These are phyloP conservation scores for Talaromyces nanjingensis DNA, from an alignment of 495 filamentous ascomycete species.

Conservation along the genomic window DNA sequence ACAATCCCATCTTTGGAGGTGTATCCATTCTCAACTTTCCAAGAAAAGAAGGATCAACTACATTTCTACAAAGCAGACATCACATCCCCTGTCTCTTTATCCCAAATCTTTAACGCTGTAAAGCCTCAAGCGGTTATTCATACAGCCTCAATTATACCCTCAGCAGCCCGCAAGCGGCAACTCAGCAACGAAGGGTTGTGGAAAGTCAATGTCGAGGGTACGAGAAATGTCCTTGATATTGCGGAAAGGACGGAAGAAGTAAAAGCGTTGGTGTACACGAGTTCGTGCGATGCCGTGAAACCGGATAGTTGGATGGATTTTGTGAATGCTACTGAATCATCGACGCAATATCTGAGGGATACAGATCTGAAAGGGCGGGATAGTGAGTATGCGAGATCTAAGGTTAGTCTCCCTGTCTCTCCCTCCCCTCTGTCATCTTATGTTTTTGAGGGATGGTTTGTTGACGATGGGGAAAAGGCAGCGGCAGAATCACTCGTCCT, in stretches of 20 bases:
- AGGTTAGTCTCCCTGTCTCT: constrained; percentile 1
- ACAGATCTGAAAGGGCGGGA: not conserved
- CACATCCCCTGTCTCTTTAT: not conserved
- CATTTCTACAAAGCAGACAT: constrained; percentile 4
- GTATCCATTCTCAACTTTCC: not conserved
- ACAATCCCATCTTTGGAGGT: not conserved
- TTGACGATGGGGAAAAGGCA: not conserved
- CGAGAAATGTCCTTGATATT: not conserved
- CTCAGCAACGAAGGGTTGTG: not conserved
- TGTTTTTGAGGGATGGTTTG: not conserved
- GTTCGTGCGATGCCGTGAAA: constrained; percentile 7
- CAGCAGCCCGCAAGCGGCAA: not conserved
- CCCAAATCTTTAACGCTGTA: not conserved
- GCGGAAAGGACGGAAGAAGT: not conserved
- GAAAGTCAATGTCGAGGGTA: constrained; percentile 3
- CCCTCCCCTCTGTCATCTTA: no score
- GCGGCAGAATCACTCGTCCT: not conserved
- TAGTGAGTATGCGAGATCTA: constrained; percentile 5
- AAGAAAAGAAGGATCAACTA: not conserved
- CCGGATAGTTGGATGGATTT: constrained; percentile 9
- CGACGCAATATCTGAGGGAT: not conserved
- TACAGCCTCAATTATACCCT: constrained; percentile 5
- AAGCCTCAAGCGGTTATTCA: not conserved
- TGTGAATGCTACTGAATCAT: not conserved
- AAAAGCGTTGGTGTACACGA: constrained; percentile 3